These are phyloP conservation scores for Candida montana DNA, from an alignment of 805 yeast species.

Conservation along the genomic window DNA sequence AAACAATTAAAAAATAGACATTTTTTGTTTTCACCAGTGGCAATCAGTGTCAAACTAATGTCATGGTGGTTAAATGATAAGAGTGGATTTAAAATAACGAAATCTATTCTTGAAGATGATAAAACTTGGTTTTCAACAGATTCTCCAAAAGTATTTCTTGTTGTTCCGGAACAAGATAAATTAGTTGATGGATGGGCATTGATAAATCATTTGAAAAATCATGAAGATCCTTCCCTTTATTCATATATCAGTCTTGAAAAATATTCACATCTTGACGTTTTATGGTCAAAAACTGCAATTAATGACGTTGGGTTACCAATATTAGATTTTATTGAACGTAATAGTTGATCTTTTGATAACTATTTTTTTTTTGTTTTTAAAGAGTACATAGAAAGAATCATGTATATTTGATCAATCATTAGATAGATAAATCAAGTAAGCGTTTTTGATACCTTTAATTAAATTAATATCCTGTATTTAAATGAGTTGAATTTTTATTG, in stretches of 20 bases:
- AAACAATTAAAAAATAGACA: conserved; percentile 59
- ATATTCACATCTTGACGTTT: conserved; percentile 84
- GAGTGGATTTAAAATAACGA: conserved; percentile 36
- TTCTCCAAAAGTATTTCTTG: conserved; percentile 58
- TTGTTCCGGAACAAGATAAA: conserved; percentile 68
- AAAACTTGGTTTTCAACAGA: conserved; percentile 46
- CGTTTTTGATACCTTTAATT: too few relatives aligned
- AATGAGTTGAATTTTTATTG: too few relatives aligned
- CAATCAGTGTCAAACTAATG: conserved; percentile 76
- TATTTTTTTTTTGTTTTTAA: too few relatives aligned
- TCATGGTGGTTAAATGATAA: conserved; percentile 78
- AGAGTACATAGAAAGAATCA: too few relatives aligned
- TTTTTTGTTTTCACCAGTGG: conserved; percentile 82
- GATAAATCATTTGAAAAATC: conserved; percentile 53
- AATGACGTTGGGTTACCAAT: conserved; percentile 55
- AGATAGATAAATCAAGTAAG: too few relatives aligned
- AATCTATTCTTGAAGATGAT: conserved; percentile 45
- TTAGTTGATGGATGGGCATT: conserved; percentile 74
- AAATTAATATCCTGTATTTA: too few relatives aligned
- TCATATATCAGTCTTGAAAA: conserved; percentile 39
- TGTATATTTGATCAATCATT: too few relatives aligned
- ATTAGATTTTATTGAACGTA: conserved; percentile 22
- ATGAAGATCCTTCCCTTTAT: conserved; percentile 40
- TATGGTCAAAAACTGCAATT: conserved; percentile 83
- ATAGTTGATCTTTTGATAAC: not conserved